Percentiles rank a stretch among this genome's conserved stretches.
phyloP scores from a whole-genome alignment of 805 yeast genomes.

The Kazachstania psychrophila region DNA sequence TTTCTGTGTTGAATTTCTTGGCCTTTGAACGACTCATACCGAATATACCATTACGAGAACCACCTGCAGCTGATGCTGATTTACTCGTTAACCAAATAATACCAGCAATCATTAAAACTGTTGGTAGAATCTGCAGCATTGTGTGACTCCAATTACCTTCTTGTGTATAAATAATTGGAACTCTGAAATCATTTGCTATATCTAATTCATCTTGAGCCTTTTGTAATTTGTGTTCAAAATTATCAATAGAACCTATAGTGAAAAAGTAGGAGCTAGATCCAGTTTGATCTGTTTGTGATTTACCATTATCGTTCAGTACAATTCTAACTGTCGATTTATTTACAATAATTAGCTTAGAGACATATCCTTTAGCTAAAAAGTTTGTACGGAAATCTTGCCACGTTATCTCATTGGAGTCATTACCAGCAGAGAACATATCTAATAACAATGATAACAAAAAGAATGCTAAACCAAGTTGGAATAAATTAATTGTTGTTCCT shows the following conservation, averaged over 20 bases:
- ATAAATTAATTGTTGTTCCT: slow-evolving; percentile 28
- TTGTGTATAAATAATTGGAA: slow-evolving; percentile 74
- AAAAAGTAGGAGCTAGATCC: slow-evolving; percentile 42
- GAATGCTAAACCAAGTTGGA: slow-evolving; percentile 29
- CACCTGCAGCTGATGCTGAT: slow-evolving; percentile 39
- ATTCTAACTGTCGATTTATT: slow-evolving; percentile 72
- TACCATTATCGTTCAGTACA: slow-evolving; percentile 53
- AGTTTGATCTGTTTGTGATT: slow-evolving; percentile 33
- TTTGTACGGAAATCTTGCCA: slow-evolving; percentile 85
- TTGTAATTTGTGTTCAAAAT: slow-evolving; percentile 72
- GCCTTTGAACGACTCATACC: slow-evolving; percentile 92
- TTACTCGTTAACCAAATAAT: slow-evolving; percentile 71
- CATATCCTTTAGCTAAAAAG: slow-evolving; percentile 69
- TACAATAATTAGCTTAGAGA: slow-evolving; percentile 61
- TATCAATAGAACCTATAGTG: slow-evolving; percentile 80
- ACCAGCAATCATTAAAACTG: slow-evolving; percentile 80
- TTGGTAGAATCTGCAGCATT: slow-evolving; percentile 74
- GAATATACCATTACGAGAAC: slow-evolving; percentile 64
- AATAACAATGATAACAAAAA: slow-evolving; percentile 27
- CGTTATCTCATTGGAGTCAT: slow-evolving; percentile 50
- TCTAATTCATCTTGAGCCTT: slow-evolving; percentile 64
- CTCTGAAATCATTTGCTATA: slow-evolving; percentile 50
- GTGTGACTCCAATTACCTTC: slow-evolving; percentile 60
- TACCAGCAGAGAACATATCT: slow-evolving; percentile 25
- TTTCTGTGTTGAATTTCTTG: slow-evolving; percentile 81